phyloP scores from a whole-genome alignment of 1,139 yeast genomes.

The Hyphopichia fennica region DNA sequence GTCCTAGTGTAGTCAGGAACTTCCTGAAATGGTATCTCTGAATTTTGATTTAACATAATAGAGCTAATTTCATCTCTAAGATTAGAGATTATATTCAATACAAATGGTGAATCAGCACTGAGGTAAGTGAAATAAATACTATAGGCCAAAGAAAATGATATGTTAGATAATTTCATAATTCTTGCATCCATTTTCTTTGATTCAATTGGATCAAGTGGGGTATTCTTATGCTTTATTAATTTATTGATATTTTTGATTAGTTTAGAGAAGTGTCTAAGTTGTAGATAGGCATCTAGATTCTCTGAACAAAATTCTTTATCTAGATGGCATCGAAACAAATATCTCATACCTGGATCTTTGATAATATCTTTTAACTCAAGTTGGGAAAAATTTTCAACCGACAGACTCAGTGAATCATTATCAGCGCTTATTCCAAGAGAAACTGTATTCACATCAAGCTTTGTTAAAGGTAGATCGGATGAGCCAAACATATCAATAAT shows the following conservation, averaged over 20 bases:
- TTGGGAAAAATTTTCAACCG: neutral
- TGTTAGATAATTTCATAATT: constrained; percentile 44
- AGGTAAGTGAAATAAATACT: constrained; percentile 67
- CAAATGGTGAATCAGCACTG: constrained; percentile 68
- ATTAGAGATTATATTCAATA: constrained; percentile 66
- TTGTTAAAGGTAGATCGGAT: neutral
- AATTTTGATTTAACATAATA: constrained; percentile 31
- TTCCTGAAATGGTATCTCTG: neutral
- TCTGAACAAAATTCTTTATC: constrained; percentile 69
- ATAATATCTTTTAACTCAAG: constrained; percentile 42
- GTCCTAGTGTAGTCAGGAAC: neutral
- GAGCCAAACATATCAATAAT: neutral
- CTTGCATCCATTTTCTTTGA: constrained; percentile 21
- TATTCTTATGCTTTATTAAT: constrained; percentile 16
- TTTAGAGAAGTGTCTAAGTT: constrained; percentile 45
- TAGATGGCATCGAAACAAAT: constrained; percentile 65
- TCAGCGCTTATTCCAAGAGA: neutral
- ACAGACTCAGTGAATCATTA: neutral
- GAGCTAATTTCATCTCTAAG: constrained; percentile 50
- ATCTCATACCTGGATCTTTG: constrained; percentile 76
- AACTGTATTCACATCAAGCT: neutral
- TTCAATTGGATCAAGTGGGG: constrained; percentile 4
- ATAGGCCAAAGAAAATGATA: constrained; percentile 58
- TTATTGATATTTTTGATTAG: constrained; percentile 18
- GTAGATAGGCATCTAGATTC: constrained; percentile 69